Percentiles rank a stretch among this genome's conserved stretches.
Conservation (phyloP, 108 stramenopile genomes). For the Nitzschia palea region DNA sequence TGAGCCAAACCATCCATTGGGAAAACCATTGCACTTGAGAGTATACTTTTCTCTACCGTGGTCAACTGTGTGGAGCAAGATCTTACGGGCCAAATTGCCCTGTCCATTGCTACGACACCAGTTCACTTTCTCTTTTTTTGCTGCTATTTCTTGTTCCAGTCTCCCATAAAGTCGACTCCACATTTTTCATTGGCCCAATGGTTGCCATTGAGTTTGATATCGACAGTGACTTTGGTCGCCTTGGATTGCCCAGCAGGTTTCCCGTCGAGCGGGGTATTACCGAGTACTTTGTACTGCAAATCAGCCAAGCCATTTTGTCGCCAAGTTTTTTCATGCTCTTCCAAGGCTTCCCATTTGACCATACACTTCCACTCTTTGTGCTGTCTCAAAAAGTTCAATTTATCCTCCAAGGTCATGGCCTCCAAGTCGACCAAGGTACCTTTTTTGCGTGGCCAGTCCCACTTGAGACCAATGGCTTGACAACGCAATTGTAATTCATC, state of each 20-base stretch:
- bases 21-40: too few relatives aligned
- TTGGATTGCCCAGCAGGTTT: constrained; percentile 27
- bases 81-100: too few relatives aligned
- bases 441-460: constrained; percentile 57
- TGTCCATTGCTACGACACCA: too few relatives aligned
- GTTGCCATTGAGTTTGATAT: constrained; percentile 90
- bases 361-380: constrained; percentile 96
- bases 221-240: constrained; percentile 84
- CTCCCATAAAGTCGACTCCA: constrained; percentile 60
- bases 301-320: constrained; percentile 86
- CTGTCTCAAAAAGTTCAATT: constrained; percentile 65
- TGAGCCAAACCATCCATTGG: too few relatives aligned
- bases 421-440: constrained; percentile 74
- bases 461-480: constrained; percentile 64
- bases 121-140: not conserved
- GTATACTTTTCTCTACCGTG: too few relatives aligned
- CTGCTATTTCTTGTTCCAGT: constrained; percentile 8
- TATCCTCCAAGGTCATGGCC: constrained; percentile 73
- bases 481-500: constrained; percentile 95
- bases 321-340: constrained; percentile 94
- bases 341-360: constrained; percentile 94
- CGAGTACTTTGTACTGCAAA: constrained; percentile 74
- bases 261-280: constrained; percentile 47
- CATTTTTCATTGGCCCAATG: constrained; percentile 92
- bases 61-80: too few relatives aligned